Percentiles rank a stretch among this genome's conserved stretches.
These are phyloP conservation scores for Phytopythium montanum DNA, from an alignment of 352 stramenopile species.

Conservation along the genomic window DNA sequence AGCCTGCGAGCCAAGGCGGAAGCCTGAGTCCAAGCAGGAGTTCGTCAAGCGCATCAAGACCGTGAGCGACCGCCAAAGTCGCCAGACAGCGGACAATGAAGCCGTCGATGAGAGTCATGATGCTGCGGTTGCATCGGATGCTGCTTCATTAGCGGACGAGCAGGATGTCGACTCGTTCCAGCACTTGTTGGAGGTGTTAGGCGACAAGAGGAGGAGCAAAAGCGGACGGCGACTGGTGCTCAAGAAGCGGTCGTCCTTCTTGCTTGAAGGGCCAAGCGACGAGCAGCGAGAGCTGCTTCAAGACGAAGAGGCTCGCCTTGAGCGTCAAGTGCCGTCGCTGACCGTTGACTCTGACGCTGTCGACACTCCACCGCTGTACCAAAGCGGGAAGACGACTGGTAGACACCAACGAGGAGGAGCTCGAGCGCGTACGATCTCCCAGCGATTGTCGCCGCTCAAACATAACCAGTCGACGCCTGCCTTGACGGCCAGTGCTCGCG, in stretches of 20 bases:
- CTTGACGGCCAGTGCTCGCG: slow-evolving; percentile 6
- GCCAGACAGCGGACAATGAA: too few relatives aligned
- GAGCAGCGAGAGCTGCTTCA: slow-evolving; percentile 43
- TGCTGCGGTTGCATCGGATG: background rate
- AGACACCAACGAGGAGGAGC: background rate
- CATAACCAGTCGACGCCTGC: background rate
- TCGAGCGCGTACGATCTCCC: background rate
- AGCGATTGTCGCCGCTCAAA: slow-evolving; percentile 18
- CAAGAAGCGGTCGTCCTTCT: slow-evolving; percentile 17
- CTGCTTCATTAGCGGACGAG: background rate
- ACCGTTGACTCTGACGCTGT: background rate
- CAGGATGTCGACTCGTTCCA: slow-evolving; percentile 35
- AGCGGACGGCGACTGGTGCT: slow-evolving; percentile 5
- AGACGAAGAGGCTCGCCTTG: slow-evolving; percentile 35
- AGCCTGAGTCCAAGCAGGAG: background rate
- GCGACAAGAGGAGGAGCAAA: slow-evolving; percentile 21
- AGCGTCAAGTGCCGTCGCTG: slow-evolving; percentile 10
- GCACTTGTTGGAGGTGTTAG: slow-evolving; percentile 38
- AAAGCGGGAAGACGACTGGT: background rate
- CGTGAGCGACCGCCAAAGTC: background rate
- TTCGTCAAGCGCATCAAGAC: slow-evolving; percentile 1
- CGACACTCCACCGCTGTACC: background rate
- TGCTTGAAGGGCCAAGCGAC: slow-evolving; percentile 23
- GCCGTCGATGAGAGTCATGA: background rate
- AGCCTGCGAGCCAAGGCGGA: background rate